These are phyloP conservation scores for Komagataella phaffii DNA, from an alignment of 805 yeast genomes.

Conservation along the genomic window DNA sequence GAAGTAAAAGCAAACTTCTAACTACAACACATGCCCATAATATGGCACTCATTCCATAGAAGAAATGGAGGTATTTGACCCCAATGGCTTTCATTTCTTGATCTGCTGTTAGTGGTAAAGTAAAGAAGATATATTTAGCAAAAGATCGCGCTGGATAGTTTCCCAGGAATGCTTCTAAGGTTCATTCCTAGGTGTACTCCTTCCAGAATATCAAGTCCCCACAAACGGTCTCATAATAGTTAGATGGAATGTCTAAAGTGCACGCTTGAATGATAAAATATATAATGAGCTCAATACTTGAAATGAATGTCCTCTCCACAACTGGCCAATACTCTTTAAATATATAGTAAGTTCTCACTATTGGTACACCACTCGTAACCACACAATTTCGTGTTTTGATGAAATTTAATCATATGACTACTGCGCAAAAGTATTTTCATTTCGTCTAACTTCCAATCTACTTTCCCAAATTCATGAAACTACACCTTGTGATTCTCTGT, in stretches of 20 bases:
- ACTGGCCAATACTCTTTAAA: not conserved
- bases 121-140: not conserved
- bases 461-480: not conserved
- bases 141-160: not conserved
- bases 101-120: not conserved
- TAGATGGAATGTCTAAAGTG: too few species aligned
- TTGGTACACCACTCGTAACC: not conserved
- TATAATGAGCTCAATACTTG: not conserved
- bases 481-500: not conserved
- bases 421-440: not conserved
- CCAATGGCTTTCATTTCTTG: not conserved
- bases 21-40: conserved; percentile 35
- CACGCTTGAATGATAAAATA: not conserved
- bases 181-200: too few species aligned
- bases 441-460: not conserved
- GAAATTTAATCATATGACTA: not conserved
- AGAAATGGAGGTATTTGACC: conserved; percentile 7
- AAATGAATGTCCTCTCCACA: not conserved
- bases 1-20: conserved; percentile 39
- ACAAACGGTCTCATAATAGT: too few species aligned
- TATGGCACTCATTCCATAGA: conserved; percentile 18
- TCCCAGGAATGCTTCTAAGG: not conserved
- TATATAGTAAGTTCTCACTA: not conserved
- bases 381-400: not conserved
- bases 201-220: too few species aligned